These are phyloP conservation scores for Penicillium vulpinum DNA, from an alignment of 2,329 filamentous ascomycete genomes.

Conservation along the genomic window DNA sequence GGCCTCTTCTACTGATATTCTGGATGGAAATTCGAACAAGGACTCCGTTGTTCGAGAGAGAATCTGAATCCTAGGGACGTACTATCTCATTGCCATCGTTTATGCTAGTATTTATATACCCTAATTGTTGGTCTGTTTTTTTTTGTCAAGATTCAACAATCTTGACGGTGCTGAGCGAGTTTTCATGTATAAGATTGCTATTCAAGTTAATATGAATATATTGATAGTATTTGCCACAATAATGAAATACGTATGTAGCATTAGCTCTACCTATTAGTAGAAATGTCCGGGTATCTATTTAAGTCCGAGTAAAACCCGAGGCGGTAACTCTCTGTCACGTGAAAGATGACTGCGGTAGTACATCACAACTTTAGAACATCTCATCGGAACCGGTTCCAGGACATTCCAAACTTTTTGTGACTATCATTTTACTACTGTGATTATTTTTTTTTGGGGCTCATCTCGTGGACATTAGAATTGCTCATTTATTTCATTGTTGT, in stretches of 20 bases:
- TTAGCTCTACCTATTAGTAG: no score
- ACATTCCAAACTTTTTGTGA: constrained; percentile 7
- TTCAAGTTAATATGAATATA: not conserved
- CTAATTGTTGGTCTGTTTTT: not conserved
- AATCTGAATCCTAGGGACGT: constrained; percentile 16
- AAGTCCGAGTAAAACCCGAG: constrained; percentile 20
- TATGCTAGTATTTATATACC: constrained; percentile 5
- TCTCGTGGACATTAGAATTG: constrained; percentile 7
- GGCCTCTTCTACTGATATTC: constrained; percentile 27
- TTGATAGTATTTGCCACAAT: not conserved
- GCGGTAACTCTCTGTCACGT: constrained; percentile 21
- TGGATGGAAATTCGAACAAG: constrained; percentile 10
- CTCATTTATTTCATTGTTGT: constrained; percentile 11
- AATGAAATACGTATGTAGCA: no score
- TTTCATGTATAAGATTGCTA: not conserved
- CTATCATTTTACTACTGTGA: constrained; percentile 1
- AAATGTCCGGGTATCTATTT: constrained; percentile 1
- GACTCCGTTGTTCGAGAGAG: constrained; percentile 27
- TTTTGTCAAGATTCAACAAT: not conserved
- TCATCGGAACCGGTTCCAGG: constrained; percentile 8
- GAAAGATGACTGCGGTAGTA: constrained; percentile 18
- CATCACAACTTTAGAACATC: constrained; percentile 20
- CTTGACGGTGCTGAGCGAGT: not conserved
- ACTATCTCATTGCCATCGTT: not conserved
- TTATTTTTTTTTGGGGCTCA: constrained; percentile 5